These are phyloP conservation scores for Brettanomyces anomalus DNA, from an alignment of 805 yeast genomes.

Conservation along the genomic window DNA sequence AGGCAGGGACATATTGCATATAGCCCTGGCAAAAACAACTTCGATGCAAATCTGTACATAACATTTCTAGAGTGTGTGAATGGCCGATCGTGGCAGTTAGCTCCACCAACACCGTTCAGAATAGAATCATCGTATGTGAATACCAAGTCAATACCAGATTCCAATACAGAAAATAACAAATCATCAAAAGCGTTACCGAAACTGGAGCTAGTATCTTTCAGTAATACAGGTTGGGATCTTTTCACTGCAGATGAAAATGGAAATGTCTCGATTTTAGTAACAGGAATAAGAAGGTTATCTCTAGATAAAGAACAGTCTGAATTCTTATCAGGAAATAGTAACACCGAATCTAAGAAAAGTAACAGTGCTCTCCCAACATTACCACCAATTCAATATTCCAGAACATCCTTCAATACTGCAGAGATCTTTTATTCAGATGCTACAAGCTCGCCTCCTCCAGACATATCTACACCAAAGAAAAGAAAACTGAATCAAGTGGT, in stretches of 20 bases:
- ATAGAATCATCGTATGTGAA: conserved; percentile 9
- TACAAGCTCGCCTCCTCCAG: conserved; percentile 13
- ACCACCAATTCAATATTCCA: conserved; percentile 34
- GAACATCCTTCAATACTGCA: conserved; percentile 26
- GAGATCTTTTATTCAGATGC: conserved; percentile 42
- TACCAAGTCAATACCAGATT: conserved; percentile 8
- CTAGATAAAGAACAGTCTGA: neutral
- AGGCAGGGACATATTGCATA: conserved; percentile 79
- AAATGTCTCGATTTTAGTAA: conserved; percentile 45
- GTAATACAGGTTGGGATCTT: conserved; percentile 70
- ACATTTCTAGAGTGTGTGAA: conserved; percentile 67
- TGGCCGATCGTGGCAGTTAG: conserved; percentile 74
- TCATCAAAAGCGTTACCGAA: conserved; percentile 8
- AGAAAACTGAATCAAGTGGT: conserved; percentile 24
- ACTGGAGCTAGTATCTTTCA: conserved; percentile 51
- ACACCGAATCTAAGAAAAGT: conserved; percentile 2
- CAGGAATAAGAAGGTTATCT: conserved; percentile 35
- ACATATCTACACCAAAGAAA: conserved; percentile 9
- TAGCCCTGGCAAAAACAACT: conserved; percentile 28
- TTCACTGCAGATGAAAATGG: conserved; percentile 73
- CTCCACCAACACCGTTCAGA: conserved; percentile 37
- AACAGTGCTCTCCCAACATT: conserved; percentile 14
- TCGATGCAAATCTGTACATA: conserved; percentile 34
- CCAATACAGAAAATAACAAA: conserved; percentile 3
- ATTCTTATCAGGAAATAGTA: neutral